Evolutionary conservation across 2,329 filamentous ascomycete genomes (phyloP), one percentile per base, ranked within the genome.

Genomic region (Canariomyces notabilis): DNA sequence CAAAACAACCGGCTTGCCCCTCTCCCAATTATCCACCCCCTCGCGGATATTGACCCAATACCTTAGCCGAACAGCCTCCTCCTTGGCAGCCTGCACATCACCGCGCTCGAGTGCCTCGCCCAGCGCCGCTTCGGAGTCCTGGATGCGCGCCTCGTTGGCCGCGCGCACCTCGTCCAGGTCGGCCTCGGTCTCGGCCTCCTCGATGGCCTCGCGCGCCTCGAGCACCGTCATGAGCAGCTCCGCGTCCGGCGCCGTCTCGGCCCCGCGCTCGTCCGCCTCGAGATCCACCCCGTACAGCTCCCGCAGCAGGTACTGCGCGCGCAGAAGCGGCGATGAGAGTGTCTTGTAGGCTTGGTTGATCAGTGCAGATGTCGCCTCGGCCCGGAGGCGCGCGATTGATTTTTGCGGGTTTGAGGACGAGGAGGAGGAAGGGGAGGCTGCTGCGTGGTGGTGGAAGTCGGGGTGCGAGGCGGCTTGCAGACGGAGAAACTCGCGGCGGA

Each of bases 301-400:
- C 4, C 69, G 67, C 0, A 97, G 77, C 5, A 97, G 70, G 64
- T 97, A 95, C 64, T 96, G 89, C n/a, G 91, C 90, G 19, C 93
- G 80, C 38, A 79, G 67, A 11, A 98, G 72, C 14, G 93, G 90
- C 57, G 84, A 80, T 40, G 79, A 72, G 1, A 98, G 77, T 2
- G 90, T 95, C 60, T 81, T 84, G 75, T 94, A 97, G 1, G 93
- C 93, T 55, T 89, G 84, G 73, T 97, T 97, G 65, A 97, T 90
- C 20, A 80, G 77, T 6, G 88, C 79, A 8, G 86, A 93, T n/a
- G 83, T 72, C 0, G 82, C 85, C 65, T 94, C 87, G 16, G 89
- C 89, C 38, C 76, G 60, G 34, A 41, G 14, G 39, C 20, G 57
- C 47, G 63, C 69, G 57, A 54, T 59, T 53, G 49, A 51, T 32